Evolutionary conservation across 2,329 filamentous ascomycete genomes (phyloP).

Genomic region (Hypoxylon sp.): DNA sequence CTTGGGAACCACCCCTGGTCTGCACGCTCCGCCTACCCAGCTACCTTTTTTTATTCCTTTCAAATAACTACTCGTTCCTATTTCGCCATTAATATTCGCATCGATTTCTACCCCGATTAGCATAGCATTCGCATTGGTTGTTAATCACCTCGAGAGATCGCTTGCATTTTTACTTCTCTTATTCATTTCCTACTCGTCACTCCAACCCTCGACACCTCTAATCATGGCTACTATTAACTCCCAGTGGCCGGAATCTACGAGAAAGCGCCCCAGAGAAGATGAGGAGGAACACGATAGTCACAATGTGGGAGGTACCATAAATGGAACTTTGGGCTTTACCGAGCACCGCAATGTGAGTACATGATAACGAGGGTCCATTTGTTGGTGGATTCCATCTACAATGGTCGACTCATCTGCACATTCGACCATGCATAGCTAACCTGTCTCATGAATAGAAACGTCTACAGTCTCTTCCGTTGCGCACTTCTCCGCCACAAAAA

Average conservation of each 20-base stretch:
- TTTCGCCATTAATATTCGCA: constrained; percentile 2
- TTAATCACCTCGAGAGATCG: not conserved
- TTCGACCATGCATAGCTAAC: too few species aligned
- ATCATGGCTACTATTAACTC: constrained; percentile 38
- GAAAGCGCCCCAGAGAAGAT: constrained; percentile 45
- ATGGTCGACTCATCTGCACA: too few species aligned
- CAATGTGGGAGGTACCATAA: constrained; percentile 26
- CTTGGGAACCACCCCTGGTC: too few species aligned
- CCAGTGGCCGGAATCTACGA: constrained; percentile 35
- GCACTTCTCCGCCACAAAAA: constrained; percentile 54
- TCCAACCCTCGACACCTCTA: not conserved
- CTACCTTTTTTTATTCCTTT: not conserved
- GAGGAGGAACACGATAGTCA: constrained; percentile 31
- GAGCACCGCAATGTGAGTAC: constrained; percentile 48
- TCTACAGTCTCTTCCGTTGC: constrained; percentile 60
- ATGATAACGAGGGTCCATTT: not conserved
- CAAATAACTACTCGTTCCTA: not conserved
- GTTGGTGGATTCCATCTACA: too few species aligned
- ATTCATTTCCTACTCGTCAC: not conserved
- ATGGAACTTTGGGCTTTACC: constrained; percentile 41
- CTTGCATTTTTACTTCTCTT: not conserved
- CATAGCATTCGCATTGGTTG: too few species aligned
- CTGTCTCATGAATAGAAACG: constrained; percentile 59
- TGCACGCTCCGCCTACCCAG: too few species aligned
- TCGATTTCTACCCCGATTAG: too few species aligned